Evolutionary conservation across 2,329 filamentous ascomycete genomes (phyloP), one percentile per base, ranked within the genome.

Genomic region (Pseudogymnoascus sp.): DNA sequence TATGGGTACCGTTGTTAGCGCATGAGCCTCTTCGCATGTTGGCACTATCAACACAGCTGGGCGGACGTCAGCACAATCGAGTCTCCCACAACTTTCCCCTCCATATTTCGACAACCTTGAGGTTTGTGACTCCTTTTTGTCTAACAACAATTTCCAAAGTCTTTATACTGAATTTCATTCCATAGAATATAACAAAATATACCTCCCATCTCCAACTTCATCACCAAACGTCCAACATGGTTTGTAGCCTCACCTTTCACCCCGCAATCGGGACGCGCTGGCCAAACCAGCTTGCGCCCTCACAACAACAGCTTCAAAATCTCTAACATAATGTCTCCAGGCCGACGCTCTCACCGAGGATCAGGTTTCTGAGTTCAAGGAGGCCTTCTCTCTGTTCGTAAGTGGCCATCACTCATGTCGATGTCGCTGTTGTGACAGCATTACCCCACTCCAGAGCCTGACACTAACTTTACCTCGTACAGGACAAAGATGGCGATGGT

Each of bases 301-400:
- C 58, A 62, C 47, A 64, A 64, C 31, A 62, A 72, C 69, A 63
- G 67, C 47, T 54, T 54, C 47, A 35, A 54, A 65, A 64, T 26
- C 33, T n/a, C 65, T 66, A 65, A 69, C 37, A 63, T 60, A 29
- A 33, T 26, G 10, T 29, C 54, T 67, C 63, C 76, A 97, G 93
- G 93, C 93, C 77, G 94, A 99, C 77, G 93, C 93, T 78, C 88
- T 99, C 74, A 97, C 94, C 72, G 94, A 99, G 84, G 94, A 99
- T 82, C 94, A 99, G 85, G 94, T 99, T 77, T 97, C 94, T 76
- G 94, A 99, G 83, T 99, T 97, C 84, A 99, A 97, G 89, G 94
- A 99, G 83, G 94, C 94, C 61, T 99, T 99, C 82, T 99, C 94
- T 77, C 90, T 99, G 69, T 99, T 99, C 79, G 94, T 99, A 88